phyloP scores from a whole-genome alignment of 352 stramenopile species.

The Pythium grandisporangium region DNA sequence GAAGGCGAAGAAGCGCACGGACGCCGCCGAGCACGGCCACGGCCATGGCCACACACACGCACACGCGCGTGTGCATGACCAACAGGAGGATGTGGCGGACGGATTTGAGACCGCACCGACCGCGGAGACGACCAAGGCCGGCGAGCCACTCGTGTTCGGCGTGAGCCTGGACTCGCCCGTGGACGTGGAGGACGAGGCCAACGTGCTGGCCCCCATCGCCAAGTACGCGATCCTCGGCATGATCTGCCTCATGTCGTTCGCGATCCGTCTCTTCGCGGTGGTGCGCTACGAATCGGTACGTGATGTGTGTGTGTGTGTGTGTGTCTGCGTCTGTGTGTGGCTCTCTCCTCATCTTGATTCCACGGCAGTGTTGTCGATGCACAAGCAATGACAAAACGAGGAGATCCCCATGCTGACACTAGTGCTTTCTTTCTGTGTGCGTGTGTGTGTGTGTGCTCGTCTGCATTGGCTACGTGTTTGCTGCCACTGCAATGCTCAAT shows the following conservation, averaged over 20 bases:
- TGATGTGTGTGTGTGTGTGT: not conserved
- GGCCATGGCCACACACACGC: no score
- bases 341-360: no score
- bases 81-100: constrained; percentile 1
- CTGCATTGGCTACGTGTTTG: not conserved
- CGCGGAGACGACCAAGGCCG: constrained; percentile 5
- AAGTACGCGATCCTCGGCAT: constrained; percentile 88
- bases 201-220: constrained; percentile 60
- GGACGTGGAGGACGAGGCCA: constrained; percentile 67
- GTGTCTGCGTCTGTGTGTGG: no score
- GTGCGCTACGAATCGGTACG: constrained; percentile 88
- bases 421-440: no score
- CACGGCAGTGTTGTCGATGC: no score
- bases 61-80: not conserved
- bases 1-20: constrained; percentile 35
- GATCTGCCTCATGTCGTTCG: constrained; percentile 91
- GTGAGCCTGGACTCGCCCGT: constrained; percentile 42
- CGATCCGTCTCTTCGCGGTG: constrained; percentile 90
- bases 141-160: constrained; percentile 39
- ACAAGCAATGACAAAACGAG: no score
- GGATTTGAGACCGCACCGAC: constrained; percentile 1
- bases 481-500: not conserved
- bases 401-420: no score
- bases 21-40: constrained; percentile 10
- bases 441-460: no score